Evolutionary conservation across 2,329 filamentous ascomycete genomes (phyloP).

Genomic region (Ophioceras dolichostomum): DNA sequence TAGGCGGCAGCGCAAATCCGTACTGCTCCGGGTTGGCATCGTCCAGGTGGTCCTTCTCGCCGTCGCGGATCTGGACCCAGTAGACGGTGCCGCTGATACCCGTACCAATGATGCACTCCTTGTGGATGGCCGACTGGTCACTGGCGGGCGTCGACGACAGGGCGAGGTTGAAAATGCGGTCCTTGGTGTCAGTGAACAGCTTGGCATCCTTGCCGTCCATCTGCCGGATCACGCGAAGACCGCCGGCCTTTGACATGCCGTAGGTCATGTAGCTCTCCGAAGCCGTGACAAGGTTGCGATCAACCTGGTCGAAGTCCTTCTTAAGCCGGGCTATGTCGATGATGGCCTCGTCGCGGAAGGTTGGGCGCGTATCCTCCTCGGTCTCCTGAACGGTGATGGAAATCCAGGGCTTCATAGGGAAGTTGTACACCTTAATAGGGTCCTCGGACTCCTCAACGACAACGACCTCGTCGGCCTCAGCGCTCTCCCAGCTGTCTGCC

Average conservation of each 20-base stretch:
- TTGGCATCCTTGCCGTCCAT: slow-evolving; percentile 86
- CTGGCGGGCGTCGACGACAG: slow-evolving; percentile 58
- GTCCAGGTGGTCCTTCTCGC: slow-evolving; percentile 67
- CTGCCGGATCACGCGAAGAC: slow-evolving; percentile 86
- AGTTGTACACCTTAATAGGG: slow-evolving; percentile 77
- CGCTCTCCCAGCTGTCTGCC: slow-evolving; percentile 87
- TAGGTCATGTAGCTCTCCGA: slow-evolving; percentile 90
- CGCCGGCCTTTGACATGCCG: slow-evolving; percentile 84
- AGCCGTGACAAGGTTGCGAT: slow-evolving; percentile 83
- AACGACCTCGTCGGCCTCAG: slow-evolving; percentile 57
- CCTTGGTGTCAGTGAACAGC: slow-evolving; percentile 80
- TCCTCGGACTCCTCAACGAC: slow-evolving; percentile 48
- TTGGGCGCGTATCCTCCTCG: slow-evolving; percentile 40
- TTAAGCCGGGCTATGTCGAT: slow-evolving; percentile 91
- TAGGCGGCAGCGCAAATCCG: slow-evolving; percentile 81
- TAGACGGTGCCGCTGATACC: slow-evolving; percentile 95
- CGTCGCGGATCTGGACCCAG: slow-evolving; percentile 72
- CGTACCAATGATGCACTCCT: slow-evolving; percentile 81
- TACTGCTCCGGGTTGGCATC: slow-evolving; percentile 70
- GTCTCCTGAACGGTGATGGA: slow-evolving; percentile 61
- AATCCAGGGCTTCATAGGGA: slow-evolving; percentile 94
- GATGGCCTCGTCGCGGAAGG: slow-evolving; percentile 66
- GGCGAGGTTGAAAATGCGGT: slow-evolving; percentile 89
- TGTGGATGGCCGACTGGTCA: slow-evolving; percentile 38
- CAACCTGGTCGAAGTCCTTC: slow-evolving; percentile 96